A percentile compares a stretch with the other conserved stretches of the same genome.
phyloP scores from a whole-genome alignment of 768 basidiomycete species.

The Lentinula guzmanii region DNA sequence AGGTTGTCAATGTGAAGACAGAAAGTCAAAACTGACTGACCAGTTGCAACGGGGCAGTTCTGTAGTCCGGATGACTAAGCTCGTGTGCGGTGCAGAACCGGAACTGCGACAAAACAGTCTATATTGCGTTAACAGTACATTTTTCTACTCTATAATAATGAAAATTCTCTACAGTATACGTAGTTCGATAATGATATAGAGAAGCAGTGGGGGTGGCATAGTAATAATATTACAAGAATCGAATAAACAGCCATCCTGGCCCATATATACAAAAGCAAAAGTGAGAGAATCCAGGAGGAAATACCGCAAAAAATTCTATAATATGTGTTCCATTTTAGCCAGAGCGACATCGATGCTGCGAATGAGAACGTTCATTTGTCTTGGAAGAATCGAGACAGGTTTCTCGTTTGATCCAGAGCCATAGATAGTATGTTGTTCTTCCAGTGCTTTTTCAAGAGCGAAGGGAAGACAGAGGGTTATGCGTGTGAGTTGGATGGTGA shows the following conservation, averaged over 20 bases:
- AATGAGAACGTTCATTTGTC: slow-evolving; percentile 52
- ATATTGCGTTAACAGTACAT: neutral
- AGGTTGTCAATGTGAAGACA: neutral
- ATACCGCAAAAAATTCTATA: slow-evolving; percentile 24
- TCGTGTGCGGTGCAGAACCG: neutral
- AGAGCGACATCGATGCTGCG: slow-evolving; percentile 56
- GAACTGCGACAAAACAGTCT: neutral
- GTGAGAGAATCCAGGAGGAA: neutral
- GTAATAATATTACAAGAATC: neutral
- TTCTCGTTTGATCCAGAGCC: slow-evolving; percentile 14
- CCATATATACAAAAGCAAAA: neutral
- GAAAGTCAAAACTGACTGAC: neutral
- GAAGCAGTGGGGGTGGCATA: neutral
- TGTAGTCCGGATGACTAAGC: neutral
- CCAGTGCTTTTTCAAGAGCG: slow-evolving; percentile 64
- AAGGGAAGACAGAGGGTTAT: slow-evolving; percentile 73
- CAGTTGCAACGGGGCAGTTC: neutral
- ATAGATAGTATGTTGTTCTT: slow-evolving; percentile 28
- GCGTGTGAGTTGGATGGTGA: slow-evolving; percentile 72
- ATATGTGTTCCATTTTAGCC: slow-evolving; percentile 58
- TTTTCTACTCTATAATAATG: neutral
- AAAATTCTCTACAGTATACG: neutral
- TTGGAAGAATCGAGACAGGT: slow-evolving; percentile 40
- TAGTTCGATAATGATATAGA: neutral
- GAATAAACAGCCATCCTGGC: too few relatives aligned